Percentiles rank a stretch among this genome's conserved stretches.
These are phyloP conservation scores for Dryas integrifolia DNA, from an alignment of 331 rosid species.

Conservation along the genomic window DNA sequence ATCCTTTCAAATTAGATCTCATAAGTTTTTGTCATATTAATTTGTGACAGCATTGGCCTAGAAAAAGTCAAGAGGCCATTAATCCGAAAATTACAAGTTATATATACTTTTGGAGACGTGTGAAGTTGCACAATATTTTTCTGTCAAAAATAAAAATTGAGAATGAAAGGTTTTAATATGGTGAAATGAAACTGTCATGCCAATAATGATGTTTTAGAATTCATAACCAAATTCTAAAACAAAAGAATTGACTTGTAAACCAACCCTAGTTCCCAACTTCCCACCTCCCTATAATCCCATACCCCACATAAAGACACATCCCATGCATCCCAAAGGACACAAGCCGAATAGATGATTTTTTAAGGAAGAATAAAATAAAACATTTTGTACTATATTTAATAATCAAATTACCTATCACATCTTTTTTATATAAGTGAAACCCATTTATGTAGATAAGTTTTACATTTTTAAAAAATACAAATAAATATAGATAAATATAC, in stretches of 20 bases:
- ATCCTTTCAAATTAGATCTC: neutral
- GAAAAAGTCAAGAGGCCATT: neutral
- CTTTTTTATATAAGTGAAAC: too few relatives aligned
- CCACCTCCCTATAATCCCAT: neutral
- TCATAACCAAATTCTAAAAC: neutral
- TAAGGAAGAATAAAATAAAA: too few relatives aligned
- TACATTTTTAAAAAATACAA: too few relatives aligned
- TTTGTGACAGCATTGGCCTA: neutral
- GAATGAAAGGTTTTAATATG: conserved; percentile 3
- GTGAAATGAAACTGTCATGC: conserved; percentile 19
- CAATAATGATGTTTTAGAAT: neutral
- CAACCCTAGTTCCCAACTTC: neutral
- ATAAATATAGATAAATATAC: too few relatives aligned
- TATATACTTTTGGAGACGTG: conserved; percentile 5
- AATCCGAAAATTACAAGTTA: neutral
- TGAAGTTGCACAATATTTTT: neutral
- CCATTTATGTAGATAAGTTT: too few relatives aligned
- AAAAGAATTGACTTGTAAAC: conserved; percentile 1
- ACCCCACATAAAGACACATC: neutral
- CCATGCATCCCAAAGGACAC: neutral
- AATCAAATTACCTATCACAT: too few relatives aligned
- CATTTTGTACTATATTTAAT: too few relatives aligned
- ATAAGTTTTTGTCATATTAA: too few relatives aligned
- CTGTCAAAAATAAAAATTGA: neutral
- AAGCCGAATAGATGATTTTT: too few relatives aligned